A percentile compares a stretch with the other conserved stretches of the same genome.
Conservation (phyloP, 2,329 filamentous ascomycete genomes). For the Raffaelea ambrosiae region DNA sequence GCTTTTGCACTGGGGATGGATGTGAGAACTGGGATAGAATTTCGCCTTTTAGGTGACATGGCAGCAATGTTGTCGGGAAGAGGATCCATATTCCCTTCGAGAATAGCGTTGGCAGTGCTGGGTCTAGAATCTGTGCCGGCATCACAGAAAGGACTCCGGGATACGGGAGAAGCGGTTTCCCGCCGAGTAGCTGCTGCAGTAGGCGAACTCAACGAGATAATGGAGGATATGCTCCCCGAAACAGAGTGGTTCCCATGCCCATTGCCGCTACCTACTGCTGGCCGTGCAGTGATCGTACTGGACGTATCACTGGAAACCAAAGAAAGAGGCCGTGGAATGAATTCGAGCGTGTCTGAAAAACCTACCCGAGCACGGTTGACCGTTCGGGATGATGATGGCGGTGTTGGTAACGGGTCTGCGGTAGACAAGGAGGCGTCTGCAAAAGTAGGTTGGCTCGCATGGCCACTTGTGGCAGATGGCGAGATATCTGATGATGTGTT, state of each 20-base stretch:
- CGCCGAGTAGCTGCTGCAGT: slow-evolving; percentile 29
- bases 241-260: slow-evolving; percentile 52
- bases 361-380: slow-evolving; percentile 57
- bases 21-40: slow-evolving; percentile 49
- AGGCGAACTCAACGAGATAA: slow-evolving; percentile 51
- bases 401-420: slow-evolving; percentile 9
- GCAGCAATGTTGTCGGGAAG: slow-evolving; percentile 22
- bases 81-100: slow-evolving; percentile 42
- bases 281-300: slow-evolving; percentile 62
- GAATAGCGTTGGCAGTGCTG: slow-evolving; percentile 62
- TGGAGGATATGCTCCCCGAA: slow-evolving; percentile 71
- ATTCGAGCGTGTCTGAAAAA: slow-evolving; percentile 78
- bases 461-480: neutral
- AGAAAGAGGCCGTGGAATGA: slow-evolving; percentile 74
- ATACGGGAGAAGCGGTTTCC: slow-evolving; percentile 26
- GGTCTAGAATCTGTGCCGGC: slow-evolving; percentile 44
- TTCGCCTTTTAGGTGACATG: slow-evolving; percentile 40
- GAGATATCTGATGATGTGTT: slow-evolving; percentile 7
- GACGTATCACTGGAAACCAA: slow-evolving; percentile 78
- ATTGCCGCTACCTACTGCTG: slow-evolving; percentile 14
- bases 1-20: slow-evolving; percentile 25
- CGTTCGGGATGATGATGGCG: slow-evolving; percentile 2
- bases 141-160: slow-evolving; percentile 31
- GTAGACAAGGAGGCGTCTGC: neutral
- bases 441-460: neutral